Base-by-base conservation (phyloP, 116 monocot species). In the Iris pallida region DNA sequence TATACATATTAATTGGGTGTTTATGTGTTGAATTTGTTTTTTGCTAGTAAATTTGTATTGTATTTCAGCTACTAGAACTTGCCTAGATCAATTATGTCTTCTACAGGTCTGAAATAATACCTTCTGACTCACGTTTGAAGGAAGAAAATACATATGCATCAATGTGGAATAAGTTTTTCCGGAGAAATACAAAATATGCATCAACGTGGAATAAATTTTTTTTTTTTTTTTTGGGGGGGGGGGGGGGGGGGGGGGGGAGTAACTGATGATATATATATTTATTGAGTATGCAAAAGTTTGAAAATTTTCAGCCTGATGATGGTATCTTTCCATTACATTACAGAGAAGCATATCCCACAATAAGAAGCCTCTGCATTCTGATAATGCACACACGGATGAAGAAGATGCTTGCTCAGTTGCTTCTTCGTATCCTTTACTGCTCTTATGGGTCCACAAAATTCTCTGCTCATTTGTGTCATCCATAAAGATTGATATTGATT, bases 401-500 rank as follows among this genome's bases (percentile, higher is more conserved):
- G 93, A 86, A n/a, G 85, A 85, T 82, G 76, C 82, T 59, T 81
- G 70, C 67, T 86, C 88, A 17, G 53, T 86, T 64, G 77, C 73
- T 68, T 88, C 83, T 51, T 88, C 75, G 83, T 92, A 92, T 79
- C 75, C 77, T 79, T 65, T 20, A 63, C 17, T 64, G 45, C 16
- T 57, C 64, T 43, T 63, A 16, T 64, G 9, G 4, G 14, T 53
- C 9, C n/a, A 3, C 64, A 66, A 16, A 10, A 0, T 30, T 5
- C 15, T 65, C 20, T 69, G 70, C 20, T 16, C 13, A 5, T 16
- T 20, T 65, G 20, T 65, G 1, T 20, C 4, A 41, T 63, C 0
- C 43, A 4, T 57, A 46, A 42, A 64, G 4, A n/a, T 45, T 73
- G n/a, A 0, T 47, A 47, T 51, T 56, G 44, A 43, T 6, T 41